Evolutionary conservation across 306 rosid species (phyloP), one percentile per base, ranked within the genome.

Genomic region (Castanea crenata): DNA sequence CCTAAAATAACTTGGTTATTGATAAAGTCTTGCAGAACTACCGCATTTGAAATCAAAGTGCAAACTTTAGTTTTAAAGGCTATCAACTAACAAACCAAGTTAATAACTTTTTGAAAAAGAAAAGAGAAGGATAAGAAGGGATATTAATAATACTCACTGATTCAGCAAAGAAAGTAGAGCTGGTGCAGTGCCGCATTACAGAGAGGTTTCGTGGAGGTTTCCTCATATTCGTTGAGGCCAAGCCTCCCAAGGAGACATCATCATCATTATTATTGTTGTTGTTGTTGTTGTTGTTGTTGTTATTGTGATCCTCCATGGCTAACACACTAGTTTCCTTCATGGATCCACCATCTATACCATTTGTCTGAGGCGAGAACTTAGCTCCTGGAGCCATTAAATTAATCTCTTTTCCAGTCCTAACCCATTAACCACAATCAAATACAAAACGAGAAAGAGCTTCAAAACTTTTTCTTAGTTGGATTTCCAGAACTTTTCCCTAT

Each of bases 161-260:
- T 59, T 91, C 91, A 38, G 73, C 55, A 79, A 87, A 79, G 77
- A 87, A 85, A 6, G 92, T 78, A 76, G 87, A 87, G 86, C 90
- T 89, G 35, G 35, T 82, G 71, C 82, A 85, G 79, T 91, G 89
- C 52, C 92, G 83, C 84, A 84, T 78, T 68, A 19, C 64, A 0
- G 90, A 85, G 75, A 49, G 86, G 68, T 80, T 89, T 81, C 91
- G 72, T 0, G 92, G 92, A 65, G 92, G 95, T 46, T 88, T 91
- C 18, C 85, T 90, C 44, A 49, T 31, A 68, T 63, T 49, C 12
- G 8, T 55, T 15, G 81, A 85, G 80, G 78, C 80, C 67, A 83
- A 76, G 79, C 20, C 84, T 10, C 69, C 94, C 15, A 79, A 56
- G 1, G 83, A 44, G 63, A 87, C 89, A 70, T 69, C 89, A 73